These are phyloP conservation scores for Myriangium duriaei DNA, from an alignment of 2,329 filamentous ascomycete species.

Conservation along the genomic window DNA sequence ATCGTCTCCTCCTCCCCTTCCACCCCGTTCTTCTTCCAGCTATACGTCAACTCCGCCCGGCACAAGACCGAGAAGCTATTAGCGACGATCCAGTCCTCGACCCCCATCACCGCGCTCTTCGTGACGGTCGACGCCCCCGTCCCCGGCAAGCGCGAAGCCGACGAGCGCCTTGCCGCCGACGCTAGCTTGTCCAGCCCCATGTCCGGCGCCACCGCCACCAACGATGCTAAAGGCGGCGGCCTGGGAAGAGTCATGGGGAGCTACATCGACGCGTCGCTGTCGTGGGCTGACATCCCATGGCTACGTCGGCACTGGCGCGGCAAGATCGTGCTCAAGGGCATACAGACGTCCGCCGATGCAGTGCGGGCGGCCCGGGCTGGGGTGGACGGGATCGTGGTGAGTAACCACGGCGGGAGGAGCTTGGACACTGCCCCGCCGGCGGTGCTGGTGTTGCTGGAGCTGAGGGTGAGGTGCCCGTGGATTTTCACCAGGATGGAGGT, in stretches of 20 bases:
- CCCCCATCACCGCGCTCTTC: conserved; percentile 42
- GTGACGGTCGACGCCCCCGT: conserved; percentile 48
- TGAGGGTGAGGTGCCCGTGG: conserved; percentile 48
- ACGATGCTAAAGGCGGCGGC: conserved; percentile 43
- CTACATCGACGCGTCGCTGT: conserved; percentile 45
- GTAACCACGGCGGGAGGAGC: conserved; percentile 42
- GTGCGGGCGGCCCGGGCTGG: conserved; percentile 29
- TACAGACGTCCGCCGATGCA: conserved; percentile 30
- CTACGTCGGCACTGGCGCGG: conserved; percentile 27
- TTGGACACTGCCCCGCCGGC: conserved; percentile 40
- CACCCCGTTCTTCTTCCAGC: conserved; percentile 43
- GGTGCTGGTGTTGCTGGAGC: conserved; percentile 48
- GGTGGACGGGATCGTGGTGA: conserved; percentile 35
- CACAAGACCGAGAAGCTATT: conserved; percentile 40
- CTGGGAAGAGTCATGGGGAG: conserved; percentile 43
- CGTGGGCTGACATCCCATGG: conserved; percentile 36
- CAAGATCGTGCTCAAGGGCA: conserved; percentile 34
- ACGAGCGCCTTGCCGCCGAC: conserved; percentile 36
- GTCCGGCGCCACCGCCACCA: conserved; percentile 36
- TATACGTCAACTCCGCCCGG: conserved; percentile 49
- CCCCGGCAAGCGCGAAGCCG: conserved; percentile 41
- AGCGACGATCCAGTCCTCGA: conserved; percentile 28
- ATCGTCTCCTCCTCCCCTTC: conserved; percentile 17
- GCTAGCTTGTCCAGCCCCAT: conserved; percentile 37
- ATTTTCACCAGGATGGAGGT: conserved; percentile 50